A percentile compares a stretch with the other conserved stretches of the same genome.
Conservation (phyloP, 352 stramenopile genomes). For the Pythium aquatile region DNA sequence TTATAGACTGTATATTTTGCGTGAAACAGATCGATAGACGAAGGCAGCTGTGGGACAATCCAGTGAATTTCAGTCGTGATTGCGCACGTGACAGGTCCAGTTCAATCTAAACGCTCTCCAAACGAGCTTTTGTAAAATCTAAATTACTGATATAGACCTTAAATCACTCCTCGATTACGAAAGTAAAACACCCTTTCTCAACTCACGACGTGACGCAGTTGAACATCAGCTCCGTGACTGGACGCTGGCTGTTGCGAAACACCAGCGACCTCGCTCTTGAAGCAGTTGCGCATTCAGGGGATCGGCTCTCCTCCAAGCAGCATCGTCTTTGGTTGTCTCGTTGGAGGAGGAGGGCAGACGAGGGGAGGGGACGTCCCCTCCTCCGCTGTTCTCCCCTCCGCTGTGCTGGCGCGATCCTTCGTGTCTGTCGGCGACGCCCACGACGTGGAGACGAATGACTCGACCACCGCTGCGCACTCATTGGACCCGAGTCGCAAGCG, state of each 20-base stretch:
- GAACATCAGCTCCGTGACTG: conserved; percentile 12
- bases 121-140: background rate
- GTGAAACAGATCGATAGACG: background rate
- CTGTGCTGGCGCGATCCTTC: background rate
- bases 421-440: background rate
- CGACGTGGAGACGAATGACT: conserved; percentile 22
- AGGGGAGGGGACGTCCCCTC: background rate
- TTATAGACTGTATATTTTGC: background rate
- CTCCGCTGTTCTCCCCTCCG: background rate
- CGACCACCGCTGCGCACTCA: background rate
- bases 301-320: background rate
- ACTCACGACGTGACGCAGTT: conserved; percentile 5
- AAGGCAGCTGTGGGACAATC: background rate
- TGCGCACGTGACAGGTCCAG: conserved; percentile 10
- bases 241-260: conserved; percentile 11
- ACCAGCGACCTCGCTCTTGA: background rate
- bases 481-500: background rate
- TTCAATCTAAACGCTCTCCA: background rate
- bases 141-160: conserved; percentile 8
- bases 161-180: background rate
- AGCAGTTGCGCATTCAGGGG: conserved; percentile 17
- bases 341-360: background rate
- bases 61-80: background rate
- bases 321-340: background rate
- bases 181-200: background rate